These are phyloP conservation scores for Termitomyces sp. DNA, from an alignment of 768 basidiomycete genomes.

Conservation along the genomic window DNA sequence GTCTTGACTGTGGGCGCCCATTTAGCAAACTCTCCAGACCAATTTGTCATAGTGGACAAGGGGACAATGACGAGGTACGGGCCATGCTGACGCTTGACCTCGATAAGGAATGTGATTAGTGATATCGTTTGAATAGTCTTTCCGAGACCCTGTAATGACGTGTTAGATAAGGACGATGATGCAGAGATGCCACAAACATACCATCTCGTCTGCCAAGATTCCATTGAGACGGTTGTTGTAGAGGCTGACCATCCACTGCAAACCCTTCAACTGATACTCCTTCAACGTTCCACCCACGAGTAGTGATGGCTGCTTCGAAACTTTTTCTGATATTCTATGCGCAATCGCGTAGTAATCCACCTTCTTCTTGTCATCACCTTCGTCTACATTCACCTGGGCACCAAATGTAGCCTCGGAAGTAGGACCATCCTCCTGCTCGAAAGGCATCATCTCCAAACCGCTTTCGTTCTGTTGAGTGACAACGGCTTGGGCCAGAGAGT, in stretches of 20 bases:
- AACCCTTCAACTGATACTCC: slow-evolving; percentile 90
- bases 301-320: slow-evolving; percentile 66
- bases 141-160: slow-evolving; percentile 69
- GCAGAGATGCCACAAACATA: slow-evolving; percentile 20
- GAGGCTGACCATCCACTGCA: slow-evolving; percentile 98
- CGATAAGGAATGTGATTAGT: slow-evolving; percentile 91
- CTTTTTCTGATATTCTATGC: slow-evolving; percentile 84
- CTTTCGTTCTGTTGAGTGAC: slow-evolving; percentile 84
- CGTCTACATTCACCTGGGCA: slow-evolving; percentile 65
- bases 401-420: slow-evolving; percentile 90
- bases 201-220: slow-evolving; percentile 94
- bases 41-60: slow-evolving; percentile 94
- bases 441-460: slow-evolving; percentile 34
- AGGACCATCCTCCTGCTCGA: slow-evolving; percentile 65
- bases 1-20: slow-evolving; percentile 85
- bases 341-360: slow-evolving; percentile 97
- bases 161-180: slow-evolving; percentile 6
- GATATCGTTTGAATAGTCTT: slow-evolving; percentile 96
- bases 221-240: slow-evolving; percentile 96
- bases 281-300: slow-evolving; percentile 87
- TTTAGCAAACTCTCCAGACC: slow-evolving; percentile 95
- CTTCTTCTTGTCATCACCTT: slow-evolving; percentile 58
- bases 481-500: slow-evolving; percentile 92
- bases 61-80: slow-evolving; percentile 96
- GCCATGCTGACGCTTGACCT: slow-evolving; percentile 83